These are phyloP conservation scores for Apiosordaria backusii DNA, from an alignment of 495 filamentous ascomycete genomes.

Conservation along the genomic window DNA sequence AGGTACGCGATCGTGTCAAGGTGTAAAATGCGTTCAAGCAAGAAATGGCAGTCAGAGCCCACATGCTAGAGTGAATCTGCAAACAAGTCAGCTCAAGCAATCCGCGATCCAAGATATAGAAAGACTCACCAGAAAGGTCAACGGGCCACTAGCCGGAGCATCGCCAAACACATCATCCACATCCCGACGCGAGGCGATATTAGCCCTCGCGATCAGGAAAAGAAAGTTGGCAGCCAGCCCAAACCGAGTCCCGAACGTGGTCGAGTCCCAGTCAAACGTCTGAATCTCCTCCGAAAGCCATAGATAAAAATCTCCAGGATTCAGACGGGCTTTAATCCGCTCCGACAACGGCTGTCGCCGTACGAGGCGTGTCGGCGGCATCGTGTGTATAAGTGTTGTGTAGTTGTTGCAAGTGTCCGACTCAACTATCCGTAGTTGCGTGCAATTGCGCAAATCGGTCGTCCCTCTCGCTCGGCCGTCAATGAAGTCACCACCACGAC, in stretches of 20 bases:
- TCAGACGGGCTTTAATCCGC: constrained; percentile 72
- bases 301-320: constrained; percentile 83
- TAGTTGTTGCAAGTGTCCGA: not conserved
- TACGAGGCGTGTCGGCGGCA: constrained; percentile 60
- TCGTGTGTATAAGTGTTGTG: constrained; percentile 15
- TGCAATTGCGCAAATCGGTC: not conserved
- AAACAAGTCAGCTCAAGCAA: not conserved
- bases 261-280: constrained; percentile 82
- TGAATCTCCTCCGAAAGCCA: constrained; percentile 89
- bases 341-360: constrained; percentile 71
- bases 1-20: constrained; percentile 75
- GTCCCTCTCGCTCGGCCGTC: not conserved
- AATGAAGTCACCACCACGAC: constrained; percentile 8
- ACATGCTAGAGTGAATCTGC: constrained; percentile 66
- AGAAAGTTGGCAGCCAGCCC: constrained; percentile 71
- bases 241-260: constrained; percentile 67
- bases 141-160: constrained; percentile 55
- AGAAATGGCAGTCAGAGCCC: constrained; percentile 62
- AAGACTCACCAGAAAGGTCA: constrained; percentile 72
- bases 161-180: constrained; percentile 85
- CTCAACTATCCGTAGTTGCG: not conserved
- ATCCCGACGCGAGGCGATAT: constrained; percentile 50
- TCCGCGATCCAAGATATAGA: not conserved
- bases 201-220: constrained; percentile 80
- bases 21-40: constrained; percentile 75